Conservation (phyloP, 495 filamentous ascomycete species). For the Podospora pseudocomata region DNA sequence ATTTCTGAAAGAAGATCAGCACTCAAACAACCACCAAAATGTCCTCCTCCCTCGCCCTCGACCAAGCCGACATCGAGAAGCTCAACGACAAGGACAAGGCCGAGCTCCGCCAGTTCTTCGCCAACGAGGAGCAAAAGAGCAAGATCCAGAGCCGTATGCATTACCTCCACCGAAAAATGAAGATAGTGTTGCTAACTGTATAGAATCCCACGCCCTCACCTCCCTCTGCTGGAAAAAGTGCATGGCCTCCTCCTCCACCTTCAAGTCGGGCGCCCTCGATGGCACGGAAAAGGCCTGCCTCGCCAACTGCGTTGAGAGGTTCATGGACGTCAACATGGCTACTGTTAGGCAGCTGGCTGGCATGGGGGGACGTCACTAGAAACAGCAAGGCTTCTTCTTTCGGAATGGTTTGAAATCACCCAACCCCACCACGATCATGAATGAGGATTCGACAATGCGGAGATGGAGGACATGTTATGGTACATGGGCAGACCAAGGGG, state of each 20-base stretch:
- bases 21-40: conserved; percentile 28
- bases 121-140: conserved; percentile 75
- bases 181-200: neutral
- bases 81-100: conserved; percentile 79
- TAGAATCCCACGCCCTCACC: conserved; percentile 78
- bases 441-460: too few relatives aligned
- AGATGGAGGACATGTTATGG: too few relatives aligned
- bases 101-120: conserved; percentile 78
- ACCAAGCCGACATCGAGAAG: conserved; percentile 58
- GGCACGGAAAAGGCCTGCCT: conserved; percentile 73
- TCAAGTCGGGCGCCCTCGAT: conserved; percentile 65
- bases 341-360: conserved; percentile 76
- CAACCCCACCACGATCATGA: too few relatives aligned
- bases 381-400: too few relatives aligned
- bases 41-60: conserved; percentile 31
- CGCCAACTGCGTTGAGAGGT: conserved; percentile 88
- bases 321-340: conserved; percentile 78
- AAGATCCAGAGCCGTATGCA: conserved; percentile 74
- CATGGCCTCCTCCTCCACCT: conserved; percentile 57
- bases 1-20: neutral
- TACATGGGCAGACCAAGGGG: neutral
- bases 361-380: conserved; percentile 15
- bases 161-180: neutral
- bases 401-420: too few relatives aligned
- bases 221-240: conserved; percentile 94